These are phyloP conservation scores for Fusarium nanum DNA, from an alignment of 2,329 filamentous ascomycete species.

Conservation along the genomic window DNA sequence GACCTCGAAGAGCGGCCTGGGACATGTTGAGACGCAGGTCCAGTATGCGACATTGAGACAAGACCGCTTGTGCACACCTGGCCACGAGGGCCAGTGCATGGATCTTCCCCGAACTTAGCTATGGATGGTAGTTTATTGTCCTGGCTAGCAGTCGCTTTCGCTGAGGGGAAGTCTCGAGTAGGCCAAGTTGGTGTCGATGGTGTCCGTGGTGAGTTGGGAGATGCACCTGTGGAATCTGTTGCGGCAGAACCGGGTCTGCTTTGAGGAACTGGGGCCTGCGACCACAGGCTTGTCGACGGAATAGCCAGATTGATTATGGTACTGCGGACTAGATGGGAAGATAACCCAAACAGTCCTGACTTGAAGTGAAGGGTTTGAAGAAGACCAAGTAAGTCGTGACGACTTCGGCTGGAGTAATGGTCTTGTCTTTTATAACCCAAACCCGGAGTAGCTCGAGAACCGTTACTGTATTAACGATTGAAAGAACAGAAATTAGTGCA, in stretches of 20 bases:
- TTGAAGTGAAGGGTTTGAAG: constrained; percentile 22
- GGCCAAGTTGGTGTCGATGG: constrained; percentile 51
- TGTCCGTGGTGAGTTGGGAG: constrained; percentile 52
- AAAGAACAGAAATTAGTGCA: constrained; percentile 27
- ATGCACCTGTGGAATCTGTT: constrained; percentile 50
- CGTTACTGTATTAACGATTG: constrained; percentile 18
- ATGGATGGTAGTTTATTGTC: constrained; percentile 38
- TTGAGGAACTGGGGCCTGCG: constrained; percentile 49
- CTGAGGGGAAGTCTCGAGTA: constrained; percentile 36
- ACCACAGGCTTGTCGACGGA: constrained; percentile 50
- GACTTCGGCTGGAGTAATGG: constrained; percentile 4
- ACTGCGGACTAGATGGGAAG: constrained; percentile 50
- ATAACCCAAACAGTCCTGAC: constrained; percentile 52
- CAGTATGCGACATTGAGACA: constrained; percentile 74
- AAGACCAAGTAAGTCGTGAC: constrained; percentile 9
- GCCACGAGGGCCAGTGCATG: constrained; percentile 68
- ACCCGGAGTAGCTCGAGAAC: constrained; percentile 15
- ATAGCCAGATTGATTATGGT: constrained; percentile 51
- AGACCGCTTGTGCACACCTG: constrained; percentile 66
- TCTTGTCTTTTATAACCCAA: constrained; percentile 10
- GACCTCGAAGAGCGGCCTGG: constrained; percentile 63
- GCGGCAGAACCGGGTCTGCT: constrained; percentile 50
- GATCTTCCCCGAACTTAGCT: constrained; percentile 53
- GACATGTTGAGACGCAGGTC: constrained; percentile 66
- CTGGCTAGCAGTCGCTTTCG: constrained; percentile 40